Conservation (phyloP, 2,329 filamentous ascomycete species). For the Rhinocladiella mackenziei region DNA sequence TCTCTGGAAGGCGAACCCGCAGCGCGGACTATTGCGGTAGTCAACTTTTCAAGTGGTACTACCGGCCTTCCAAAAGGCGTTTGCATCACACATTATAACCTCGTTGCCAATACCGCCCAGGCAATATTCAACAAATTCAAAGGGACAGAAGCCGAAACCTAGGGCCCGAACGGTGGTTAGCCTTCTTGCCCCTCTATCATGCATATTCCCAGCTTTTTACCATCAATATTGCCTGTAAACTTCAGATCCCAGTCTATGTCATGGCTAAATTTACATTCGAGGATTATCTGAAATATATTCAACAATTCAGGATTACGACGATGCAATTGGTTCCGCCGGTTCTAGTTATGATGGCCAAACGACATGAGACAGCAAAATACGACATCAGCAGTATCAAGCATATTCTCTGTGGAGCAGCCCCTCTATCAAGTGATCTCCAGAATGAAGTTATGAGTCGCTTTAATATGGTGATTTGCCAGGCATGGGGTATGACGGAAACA, state of each 20-base stretch:
- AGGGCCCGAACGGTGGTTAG: slow-evolving; percentile 42
- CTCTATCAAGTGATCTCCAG: slow-evolving; percentile 54
- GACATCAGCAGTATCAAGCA: slow-evolving; percentile 52
- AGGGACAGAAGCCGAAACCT: too few species aligned
- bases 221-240: slow-evolving; percentile 55
- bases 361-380: slow-evolving; percentile 52
- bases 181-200: slow-evolving; percentile 47
- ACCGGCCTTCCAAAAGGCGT: slow-evolving; percentile 53
- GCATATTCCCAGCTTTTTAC: slow-evolving; percentile 48
- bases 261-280: slow-evolving; percentile 58
- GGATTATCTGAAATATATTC: slow-evolving; percentile 53
- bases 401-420: slow-evolving; percentile 54
- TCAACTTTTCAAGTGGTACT: slow-evolving; percentile 52
- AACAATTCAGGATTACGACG: slow-evolving; percentile 49
- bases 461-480: slow-evolving; percentile 45
- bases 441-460: slow-evolving; percentile 50
- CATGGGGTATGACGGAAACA: slow-evolving; percentile 59
- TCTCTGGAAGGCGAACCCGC: slow-evolving; percentile 18
- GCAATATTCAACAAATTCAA: too few species aligned
- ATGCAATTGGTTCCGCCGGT: slow-evolving; percentile 61
- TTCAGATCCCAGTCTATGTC: slow-evolving; percentile 61
- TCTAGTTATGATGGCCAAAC: slow-evolving; percentile 56
- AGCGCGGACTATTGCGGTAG: slow-evolving; percentile 46
- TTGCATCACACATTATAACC: slow-evolving; percentile 48
- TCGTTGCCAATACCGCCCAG: slow-evolving; percentile 55